Evolutionary conservation across 768 basidiomycete species (phyloP).

Genomic region (Saitozyma sp.): DNA sequence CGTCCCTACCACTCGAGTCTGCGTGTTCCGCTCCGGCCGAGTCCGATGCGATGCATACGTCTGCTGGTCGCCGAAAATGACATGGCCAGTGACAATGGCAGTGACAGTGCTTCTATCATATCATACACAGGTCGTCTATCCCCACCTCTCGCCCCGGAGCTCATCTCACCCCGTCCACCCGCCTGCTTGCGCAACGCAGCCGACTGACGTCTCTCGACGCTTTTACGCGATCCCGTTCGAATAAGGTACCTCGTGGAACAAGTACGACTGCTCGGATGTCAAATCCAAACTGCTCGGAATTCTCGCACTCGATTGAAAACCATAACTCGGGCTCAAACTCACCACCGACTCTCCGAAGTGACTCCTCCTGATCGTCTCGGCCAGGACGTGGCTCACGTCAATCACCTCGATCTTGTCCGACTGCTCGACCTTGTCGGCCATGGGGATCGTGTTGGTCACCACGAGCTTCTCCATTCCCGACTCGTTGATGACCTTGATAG

Average conservation of each 20-base stretch:
- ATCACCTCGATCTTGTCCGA: conserved; percentile 81
- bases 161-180: too few species aligned
- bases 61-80: too few species aligned
- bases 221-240: conserved; percentile 20
- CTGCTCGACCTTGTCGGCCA: conserved; percentile 61
- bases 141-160: too few species aligned
- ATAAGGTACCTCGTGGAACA: conserved; percentile 52
- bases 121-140: too few species aligned
- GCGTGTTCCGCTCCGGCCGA: too few species aligned
- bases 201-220: too few species aligned
- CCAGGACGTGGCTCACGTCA: conserved; percentile 86
- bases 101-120: too few species aligned
- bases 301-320: neutral
- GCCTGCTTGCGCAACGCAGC: too few species aligned
- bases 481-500: conserved; percentile 27
- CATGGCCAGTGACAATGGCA: too few species aligned
- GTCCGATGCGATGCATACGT: too few species aligned
- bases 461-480: conserved; percentile 71
- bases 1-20: too few species aligned
- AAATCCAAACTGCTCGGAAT: neutral
- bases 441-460: conserved; percentile 95
- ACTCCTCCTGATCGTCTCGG: conserved; percentile 85
- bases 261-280: conserved; percentile 41
- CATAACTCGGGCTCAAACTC: conserved; percentile 20
- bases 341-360: conserved; percentile 53